A percentile compares a stretch with the other conserved stretches of the same genome.
Conservation (phyloP, 805 yeast genomes). For the Schwanniomyces pseudopolymorphus region DNA sequence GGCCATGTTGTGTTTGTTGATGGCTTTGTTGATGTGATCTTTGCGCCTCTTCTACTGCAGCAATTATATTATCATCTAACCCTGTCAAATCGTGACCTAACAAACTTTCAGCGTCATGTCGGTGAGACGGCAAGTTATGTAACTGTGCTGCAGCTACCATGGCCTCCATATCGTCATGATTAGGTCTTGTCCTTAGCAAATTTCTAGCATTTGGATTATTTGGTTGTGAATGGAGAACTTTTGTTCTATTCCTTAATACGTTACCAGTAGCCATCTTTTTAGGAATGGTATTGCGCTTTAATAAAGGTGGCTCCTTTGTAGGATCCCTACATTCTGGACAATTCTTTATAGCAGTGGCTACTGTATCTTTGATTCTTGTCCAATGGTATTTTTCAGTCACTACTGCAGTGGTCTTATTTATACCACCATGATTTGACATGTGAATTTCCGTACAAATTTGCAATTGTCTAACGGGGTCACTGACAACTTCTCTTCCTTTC, state of each 20-base stretch:
- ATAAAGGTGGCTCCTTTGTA: constrained; percentile 14
- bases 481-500: constrained; percentile 80
- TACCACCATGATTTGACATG: constrained; percentile 73
- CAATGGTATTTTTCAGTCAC: constrained; percentile 85
- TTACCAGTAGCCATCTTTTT: constrained; percentile 15
- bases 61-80: constrained; percentile 49
- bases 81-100: constrained; percentile 43
- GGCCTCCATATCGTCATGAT: constrained; percentile 30
- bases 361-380: constrained; percentile 88
- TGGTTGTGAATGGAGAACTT: constrained; percentile 16
- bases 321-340: constrained; percentile 73
- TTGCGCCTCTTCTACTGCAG: constrained; percentile 62
- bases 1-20: constrained; percentile 13
- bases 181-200: constrained; percentile 15
- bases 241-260: constrained; percentile 10
- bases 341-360: constrained; percentile 69
- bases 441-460: constrained; percentile 75
- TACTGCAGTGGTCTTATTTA: constrained; percentile 78
- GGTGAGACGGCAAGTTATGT: constrained; percentile 21
- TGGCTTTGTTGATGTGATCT: constrained; percentile 29
- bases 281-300: constrained; percentile 14
- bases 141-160: constrained; percentile 31
- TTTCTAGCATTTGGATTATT: constrained; percentile 21
- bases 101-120: constrained; percentile 29
- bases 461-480: constrained; percentile 71